phyloP scores from a whole-genome alignment of 805 yeast species.

The Scheffersomyces stipitis region DNA sequence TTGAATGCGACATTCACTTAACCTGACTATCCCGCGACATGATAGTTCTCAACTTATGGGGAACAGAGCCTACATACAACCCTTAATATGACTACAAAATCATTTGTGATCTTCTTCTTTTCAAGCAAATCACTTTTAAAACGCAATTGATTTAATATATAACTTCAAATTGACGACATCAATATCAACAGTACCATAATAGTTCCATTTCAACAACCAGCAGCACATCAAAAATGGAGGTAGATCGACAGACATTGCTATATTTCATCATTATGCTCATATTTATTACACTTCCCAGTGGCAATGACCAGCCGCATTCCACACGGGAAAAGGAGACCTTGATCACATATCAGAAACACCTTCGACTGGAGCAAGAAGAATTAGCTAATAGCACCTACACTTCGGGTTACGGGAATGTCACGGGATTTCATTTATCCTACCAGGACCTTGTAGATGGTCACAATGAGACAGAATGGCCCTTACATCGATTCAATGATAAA shows the following conservation, averaged over 20 bases:
- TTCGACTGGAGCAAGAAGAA: constrained; percentile 14
- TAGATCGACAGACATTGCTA: constrained; percentile 35
- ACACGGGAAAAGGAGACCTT: constrained; percentile 25
- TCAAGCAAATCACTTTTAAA: too few relatives aligned
- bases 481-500: constrained; percentile 46
- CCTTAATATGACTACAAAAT: too few relatives aligned
- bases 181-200: too few relatives aligned
- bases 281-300: constrained; percentile 30
- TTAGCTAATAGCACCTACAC: constrained; percentile 44
- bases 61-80: too few relatives aligned
- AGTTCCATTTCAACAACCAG: too few relatives aligned
- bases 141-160: too few relatives aligned
- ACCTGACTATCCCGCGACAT: too few relatives aligned
- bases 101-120: too few relatives aligned
- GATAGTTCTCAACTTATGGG: too few relatives aligned
- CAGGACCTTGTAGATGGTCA: constrained; percentile 51
- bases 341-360: constrained; percentile 20
- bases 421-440: constrained; percentile 71
- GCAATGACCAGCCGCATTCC: constrained; percentile 28
- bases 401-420: constrained; percentile 65
- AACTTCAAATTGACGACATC: too few relatives aligned
- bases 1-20: too few relatives aligned
- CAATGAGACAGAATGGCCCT: constrained; percentile 56
- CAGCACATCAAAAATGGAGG: constrained; percentile 5
- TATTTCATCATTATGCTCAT: constrained; percentile 36